Evolutionary conservation across 2,329 filamentous ascomycete species (phyloP), one percentile per base, ranked within the genome.

Genomic region (Cytospora paraplurivora): DNA sequence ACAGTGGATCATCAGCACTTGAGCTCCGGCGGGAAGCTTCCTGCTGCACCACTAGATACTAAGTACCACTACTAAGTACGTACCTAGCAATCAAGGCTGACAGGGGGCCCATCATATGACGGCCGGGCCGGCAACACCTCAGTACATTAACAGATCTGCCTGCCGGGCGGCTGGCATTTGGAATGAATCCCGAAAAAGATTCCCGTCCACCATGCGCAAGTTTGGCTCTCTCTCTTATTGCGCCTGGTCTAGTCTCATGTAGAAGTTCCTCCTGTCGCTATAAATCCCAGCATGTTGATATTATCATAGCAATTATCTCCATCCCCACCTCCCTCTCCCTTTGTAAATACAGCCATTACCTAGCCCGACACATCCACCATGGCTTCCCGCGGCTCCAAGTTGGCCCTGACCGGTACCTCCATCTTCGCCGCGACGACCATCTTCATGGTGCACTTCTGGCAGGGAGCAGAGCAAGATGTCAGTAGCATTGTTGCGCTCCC

Each of bases 381-480:
- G 95, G 65, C 65, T 21, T 99, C 95, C 63, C 89, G 87, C 71
- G 89, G 92, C 64, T 93, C 95, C 19, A 96, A 97, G 74, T 76
- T 95, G 68, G 97, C 95, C 15, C 82, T 99, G 33, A 82, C 87
- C 58, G 86, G 85, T 52, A 97, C 93, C 0, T 89, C 91, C 38
- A 78, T 92, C 68, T 88, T 91, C 70, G 90, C 94, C 33, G 83
- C 86, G 59, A 82, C 85, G 68, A 96, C 93, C 55, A 87, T 99
- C 67, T 79, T 88, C 69, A 87, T 96, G 70, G 95, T 99, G 54
- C 95, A 99, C 75, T 93, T 90, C 77, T 87, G 93, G 70, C 95
- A 99, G 76, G 87, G 89, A 72, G 83, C 84, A 38, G 95, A 99
- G 74, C 88, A 91, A 82, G 85, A 86, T 68, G 94, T 97, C 81